phyloP scores from a whole-genome alignment of 2,329 filamentous ascomycete species.

The Thielaviopsis euricoi region DNA sequence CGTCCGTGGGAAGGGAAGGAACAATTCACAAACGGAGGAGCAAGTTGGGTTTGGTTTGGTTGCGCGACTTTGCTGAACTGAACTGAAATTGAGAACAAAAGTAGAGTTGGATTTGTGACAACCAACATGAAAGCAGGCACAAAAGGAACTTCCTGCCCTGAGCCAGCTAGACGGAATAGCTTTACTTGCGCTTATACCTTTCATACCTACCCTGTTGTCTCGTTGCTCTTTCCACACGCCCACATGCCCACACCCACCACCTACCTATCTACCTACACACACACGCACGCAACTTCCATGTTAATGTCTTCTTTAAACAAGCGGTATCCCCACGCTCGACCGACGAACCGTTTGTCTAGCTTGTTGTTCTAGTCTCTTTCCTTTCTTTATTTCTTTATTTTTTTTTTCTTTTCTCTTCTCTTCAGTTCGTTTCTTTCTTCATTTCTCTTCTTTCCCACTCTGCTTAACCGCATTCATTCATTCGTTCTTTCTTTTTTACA shows the following conservation, averaged over 20 bases:
- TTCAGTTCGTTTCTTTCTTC: neutral
- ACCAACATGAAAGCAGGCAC: too few species aligned
- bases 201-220: too few species aligned
- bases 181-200: too few species aligned
- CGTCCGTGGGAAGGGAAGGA: neutral
- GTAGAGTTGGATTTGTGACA: too few species aligned
- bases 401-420: neutral
- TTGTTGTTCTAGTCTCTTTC: neutral
- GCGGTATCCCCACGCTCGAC: neutral
- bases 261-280: neutral
- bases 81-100: too few species aligned
- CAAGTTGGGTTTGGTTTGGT: neutral
- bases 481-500: neutral
- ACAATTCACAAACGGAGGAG: neutral
- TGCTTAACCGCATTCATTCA: neutral
- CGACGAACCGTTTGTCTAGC: neutral
- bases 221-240: too few species aligned
- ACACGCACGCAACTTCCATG: too few species aligned
- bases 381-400: neutral
- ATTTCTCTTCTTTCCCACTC: neutral
- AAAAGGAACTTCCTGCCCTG: too few species aligned
- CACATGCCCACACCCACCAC: too few species aligned
- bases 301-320: neutral
- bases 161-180: too few species aligned
- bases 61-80: too few species aligned